Evolutionary conservation across 371 early-diverging fungal species (phyloP), one percentile per base, ranked within the genome.

Genomic region (Massospora cicadina): DNA sequence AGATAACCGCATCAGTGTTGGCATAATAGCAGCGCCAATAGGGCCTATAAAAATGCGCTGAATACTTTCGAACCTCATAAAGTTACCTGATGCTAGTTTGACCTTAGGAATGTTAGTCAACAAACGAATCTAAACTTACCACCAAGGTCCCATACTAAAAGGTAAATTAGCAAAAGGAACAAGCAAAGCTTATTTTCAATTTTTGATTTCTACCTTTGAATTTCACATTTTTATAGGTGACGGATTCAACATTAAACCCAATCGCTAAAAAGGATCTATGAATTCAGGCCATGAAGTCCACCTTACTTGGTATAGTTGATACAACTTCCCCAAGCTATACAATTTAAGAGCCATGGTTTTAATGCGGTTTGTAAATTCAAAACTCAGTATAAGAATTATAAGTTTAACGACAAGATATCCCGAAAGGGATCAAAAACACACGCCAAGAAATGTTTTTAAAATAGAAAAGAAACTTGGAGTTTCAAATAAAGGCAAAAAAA

Each of bases 1-100:
- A 97, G 66, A 97, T 93, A 66, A 97, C 88, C 31, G 95, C 95
- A 70, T 95, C 92, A 25, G 96, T 95, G 74, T 95, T 93, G 70
- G 93, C 89, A 77, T 94, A 97, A 74, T 85, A 86, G 74, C 89
- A 89, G 65, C 91, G 78, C 92, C 92, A 91, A 72, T 89, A 90
- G 0, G 89, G 86, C 57, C 82, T 74, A 58, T 27, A 53, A 53
- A 60, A 31, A 31, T 63, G 28, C 29, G 5, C 23, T 30, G 55
- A 54, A 54, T 54, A 24, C 23, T 63, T 54, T n/a, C n/a, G n/a
- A n/a, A n/a, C n/a, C n/a, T n/a, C 2, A 63, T 53, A 63, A 43
- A 17, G 54, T 58, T 68, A 68, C 69, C 69, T 33, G 33, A 67
- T 67, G 60, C 65, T 69, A 32, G 66, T 60, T 54, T 58, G 69